phyloP scores from a whole-genome alignment of 1,284 basidiomycete species.

The Apiotrichum akiyoshidainum region DNA sequence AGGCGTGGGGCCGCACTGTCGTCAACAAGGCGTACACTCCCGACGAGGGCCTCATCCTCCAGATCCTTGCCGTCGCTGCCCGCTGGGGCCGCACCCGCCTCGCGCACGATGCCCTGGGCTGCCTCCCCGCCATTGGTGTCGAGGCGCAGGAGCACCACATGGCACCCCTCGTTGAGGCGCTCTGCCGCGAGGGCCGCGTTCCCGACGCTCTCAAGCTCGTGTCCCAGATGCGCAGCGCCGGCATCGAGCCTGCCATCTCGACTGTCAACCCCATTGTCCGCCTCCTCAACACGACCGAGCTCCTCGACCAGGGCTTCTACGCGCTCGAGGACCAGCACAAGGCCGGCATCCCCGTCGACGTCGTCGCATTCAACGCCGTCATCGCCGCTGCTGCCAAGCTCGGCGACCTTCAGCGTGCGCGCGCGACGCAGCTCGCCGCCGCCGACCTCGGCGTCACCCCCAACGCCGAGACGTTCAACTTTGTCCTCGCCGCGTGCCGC shows the following conservation, averaged over 20 bases:
- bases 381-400: conserved; percentile 62
- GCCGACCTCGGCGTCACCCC: conserved; percentile 59
- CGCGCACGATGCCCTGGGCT: conserved; percentile 62
- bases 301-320: conserved; percentile 65
- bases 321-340: conserved; percentile 62
- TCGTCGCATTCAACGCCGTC: conserved; percentile 63
- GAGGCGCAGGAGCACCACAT: conserved; percentile 58
- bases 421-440: conserved; percentile 69
- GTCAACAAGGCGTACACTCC: conserved; percentile 58
- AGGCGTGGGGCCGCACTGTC: conserved; percentile 64
- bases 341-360: conserved; percentile 58
- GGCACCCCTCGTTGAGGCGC: conserved; percentile 46
- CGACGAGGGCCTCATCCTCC: conserved; percentile 69
- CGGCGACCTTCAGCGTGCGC: conserved; percentile 68
- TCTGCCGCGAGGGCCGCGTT: conserved; percentile 40
- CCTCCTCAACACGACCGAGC: conserved; percentile 56
- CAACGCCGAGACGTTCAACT: conserved; percentile 65
- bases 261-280: conserved; percentile 54
- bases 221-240: conserved; percentile 31
- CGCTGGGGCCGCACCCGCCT: conserved; percentile 66
- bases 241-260: conserved; percentile 30
- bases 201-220: conserved; percentile 44
- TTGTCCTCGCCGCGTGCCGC: conserved; percentile 65
- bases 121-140: conserved; percentile 56
- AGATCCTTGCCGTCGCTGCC: conserved; percentile 68